Evolutionary conservation across 2,329 filamentous ascomycete genomes (phyloP).

Genomic region (Aspergillus tanneri): DNA sequence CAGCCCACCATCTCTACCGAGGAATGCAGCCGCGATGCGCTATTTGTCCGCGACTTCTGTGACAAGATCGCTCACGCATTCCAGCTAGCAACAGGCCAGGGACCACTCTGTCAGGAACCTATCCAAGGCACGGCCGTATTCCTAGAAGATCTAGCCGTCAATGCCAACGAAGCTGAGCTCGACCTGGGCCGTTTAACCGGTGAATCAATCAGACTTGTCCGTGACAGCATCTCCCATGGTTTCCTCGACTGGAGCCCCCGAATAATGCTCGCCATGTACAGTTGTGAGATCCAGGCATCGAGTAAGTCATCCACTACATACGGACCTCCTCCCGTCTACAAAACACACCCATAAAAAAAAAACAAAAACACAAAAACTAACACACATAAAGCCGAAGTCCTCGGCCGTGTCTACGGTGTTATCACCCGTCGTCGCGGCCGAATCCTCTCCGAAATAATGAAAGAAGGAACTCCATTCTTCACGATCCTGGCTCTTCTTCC

Average conservation of each 20-base stretch:
- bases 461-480: slow-evolving; percentile 95
- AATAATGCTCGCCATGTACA: slow-evolving; percentile 97
- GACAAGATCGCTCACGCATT: slow-evolving; percentile 94
- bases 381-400: slow-evolving; percentile 68
- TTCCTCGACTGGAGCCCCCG: slow-evolving; percentile 96
- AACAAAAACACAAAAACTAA: slow-evolving; percentile 15
- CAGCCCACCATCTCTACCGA: slow-evolving; percentile 26
- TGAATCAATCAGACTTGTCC: slow-evolving; percentile 86
- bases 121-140: slow-evolving; percentile 91
- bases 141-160: slow-evolving; percentile 73
- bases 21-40: slow-evolving; percentile 27
- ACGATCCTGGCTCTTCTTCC: slow-evolving; percentile 85
- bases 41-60: slow-evolving; percentile 64
- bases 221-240: slow-evolving; percentile 75
- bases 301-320: slow-evolving; percentile 53
- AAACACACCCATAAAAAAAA: no score
- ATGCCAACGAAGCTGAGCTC: slow-evolving; percentile 52
- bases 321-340: neutral
- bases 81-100: slow-evolving; percentile 84
- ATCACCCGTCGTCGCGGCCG: slow-evolving; percentile 88
- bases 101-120: slow-evolving; percentile 87
- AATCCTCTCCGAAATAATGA: slow-evolving; percentile 86
- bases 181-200: slow-evolving; percentile 79
- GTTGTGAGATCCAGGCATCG: slow-evolving; percentile 92
- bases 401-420: slow-evolving; percentile 95